Evolutionary conservation across 2,329 filamentous ascomycete genomes (phyloP), one percentile per base, ranked within the genome.

Genomic region (Parasarocladium wereldwijsianum): DNA sequence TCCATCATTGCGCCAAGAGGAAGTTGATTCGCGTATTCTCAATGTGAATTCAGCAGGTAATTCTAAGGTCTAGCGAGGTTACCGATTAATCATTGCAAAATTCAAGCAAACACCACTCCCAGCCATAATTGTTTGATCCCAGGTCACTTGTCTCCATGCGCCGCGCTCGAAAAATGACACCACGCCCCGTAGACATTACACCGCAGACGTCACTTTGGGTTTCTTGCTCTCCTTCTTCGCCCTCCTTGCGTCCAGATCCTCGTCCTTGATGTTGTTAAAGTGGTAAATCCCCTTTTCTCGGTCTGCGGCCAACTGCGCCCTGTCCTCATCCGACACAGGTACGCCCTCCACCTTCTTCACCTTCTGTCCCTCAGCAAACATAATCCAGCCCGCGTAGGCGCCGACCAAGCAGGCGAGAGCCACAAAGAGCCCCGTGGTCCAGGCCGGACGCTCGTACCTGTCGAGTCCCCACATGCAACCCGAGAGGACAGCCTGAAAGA

Each of bases 391-490:
- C 11, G 71, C 82, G 14, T 69, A 46, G 11, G 65, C 77, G 6
- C 76, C 77, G 5, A 78, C 71, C 13, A 75, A 61, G 43, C 75
- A 85, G 3, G 73, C 83, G 5, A 87, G 46, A 3, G 69, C 78
- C 12, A 93, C 77, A 44, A 90, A 83, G 0, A 85, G 52, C 2
- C 82, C 84, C 0, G 81, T 86, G 8, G 74, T 68, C 82, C 82
- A 92, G 14, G 69, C 67, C 0, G 84, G 82, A n/a, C 84, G 62
- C 14, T 77, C 55, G 43, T 74, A 76, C 14, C 80, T 61, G 45
- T 82, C 79, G 52, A 80, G 60, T 2, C 70, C 74, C 80, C 81
- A 92, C 84, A 93, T 92, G 54, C 84, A 79, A 3, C 68, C 76
- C 7, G 73, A 78, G 2, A 93, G 62, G 12, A 71, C 64, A 22